Evolutionary conservation across 768 basidiomycete species (phyloP).

Genomic region (Atractiella rhizophila): DNA sequence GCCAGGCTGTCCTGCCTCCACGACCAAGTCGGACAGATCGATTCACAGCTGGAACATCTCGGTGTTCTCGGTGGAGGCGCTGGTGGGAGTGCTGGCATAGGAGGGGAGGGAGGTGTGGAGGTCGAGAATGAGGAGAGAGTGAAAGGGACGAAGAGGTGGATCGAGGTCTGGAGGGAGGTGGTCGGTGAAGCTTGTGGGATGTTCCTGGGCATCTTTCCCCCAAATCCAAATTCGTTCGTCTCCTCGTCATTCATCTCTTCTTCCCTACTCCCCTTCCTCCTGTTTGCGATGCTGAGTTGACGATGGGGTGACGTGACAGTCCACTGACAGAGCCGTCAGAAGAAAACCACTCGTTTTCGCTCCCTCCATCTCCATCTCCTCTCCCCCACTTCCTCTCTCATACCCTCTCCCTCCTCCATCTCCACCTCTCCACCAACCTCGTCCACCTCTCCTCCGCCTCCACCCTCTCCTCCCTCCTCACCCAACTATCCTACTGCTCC

Average conservation of each 20-base stretch:
- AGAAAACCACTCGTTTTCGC: neutral
- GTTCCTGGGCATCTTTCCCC: conserved; percentile 20
- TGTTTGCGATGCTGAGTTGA: no score
- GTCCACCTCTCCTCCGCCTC: conserved; percentile 28
- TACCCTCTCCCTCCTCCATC: conserved; percentile 16
- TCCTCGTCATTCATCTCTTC: neutral
- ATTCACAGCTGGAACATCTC: no score
- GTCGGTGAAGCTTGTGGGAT: conserved; percentile 26
- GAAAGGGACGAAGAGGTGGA: conserved; percentile 22
- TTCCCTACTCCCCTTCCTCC: neutral
- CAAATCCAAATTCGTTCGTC: neutral
- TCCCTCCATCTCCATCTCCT: conserved; percentile 27
- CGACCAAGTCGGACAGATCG: conserved; percentile 9
- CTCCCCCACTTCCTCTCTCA: conserved; percentile 39
- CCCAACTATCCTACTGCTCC: conserved; percentile 80
- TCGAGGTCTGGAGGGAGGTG: conserved; percentile 26
- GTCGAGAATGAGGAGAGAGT: conserved; percentile 21
- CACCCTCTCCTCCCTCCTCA: conserved; percentile 55
- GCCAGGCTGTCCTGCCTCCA: conserved; percentile 14
- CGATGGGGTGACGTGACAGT: no score
- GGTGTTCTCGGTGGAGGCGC: neutral
- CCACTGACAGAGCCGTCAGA: no score
- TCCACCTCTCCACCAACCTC: conserved; percentile 34
- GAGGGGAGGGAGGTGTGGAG: no score
- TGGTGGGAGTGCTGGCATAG: neutral